phyloP scores from a whole-genome alignment of 2,329 filamentous ascomycete genomes.

The Fusarium nelsonii region DNA sequence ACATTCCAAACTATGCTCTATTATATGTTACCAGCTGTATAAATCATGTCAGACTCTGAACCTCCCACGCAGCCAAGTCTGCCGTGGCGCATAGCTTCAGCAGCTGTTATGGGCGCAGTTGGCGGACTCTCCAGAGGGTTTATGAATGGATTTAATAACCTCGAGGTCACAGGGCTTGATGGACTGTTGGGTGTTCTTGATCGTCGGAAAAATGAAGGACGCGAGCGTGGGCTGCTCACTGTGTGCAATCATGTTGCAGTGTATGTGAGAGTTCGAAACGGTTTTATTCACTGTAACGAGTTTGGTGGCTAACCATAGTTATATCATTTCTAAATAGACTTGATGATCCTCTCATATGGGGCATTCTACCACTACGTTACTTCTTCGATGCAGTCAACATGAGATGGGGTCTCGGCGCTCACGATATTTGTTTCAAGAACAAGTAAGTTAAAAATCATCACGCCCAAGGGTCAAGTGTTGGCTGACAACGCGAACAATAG shows the following conservation, averaged over 20 bases:
- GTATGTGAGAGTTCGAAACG: slow-evolving; percentile 46
- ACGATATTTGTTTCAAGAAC: slow-evolving; percentile 95
- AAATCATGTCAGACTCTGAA: slow-evolving; percentile 40
- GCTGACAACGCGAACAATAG: slow-evolving; percentile 57
- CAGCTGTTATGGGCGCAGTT: slow-evolving; percentile 78
- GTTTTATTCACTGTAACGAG: background rate
- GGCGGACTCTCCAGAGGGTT: slow-evolving; percentile 79
- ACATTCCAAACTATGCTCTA: background rate
- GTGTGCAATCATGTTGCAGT: slow-evolving; percentile 62
- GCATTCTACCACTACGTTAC: slow-evolving; percentile 82
- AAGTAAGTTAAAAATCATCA: slow-evolving; percentile 64
- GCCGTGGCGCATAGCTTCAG: slow-evolving; percentile 80
- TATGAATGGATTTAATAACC: slow-evolving; percentile 77
- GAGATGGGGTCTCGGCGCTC: slow-evolving; percentile 90
- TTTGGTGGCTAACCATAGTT: slow-evolving; percentile 1
- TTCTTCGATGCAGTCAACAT: slow-evolving; percentile 78
- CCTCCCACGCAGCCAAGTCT: slow-evolving; percentile 64
- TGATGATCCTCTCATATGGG: slow-evolving; percentile 96
- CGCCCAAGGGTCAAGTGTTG: background rate
- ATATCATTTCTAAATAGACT: slow-evolving; percentile 66
- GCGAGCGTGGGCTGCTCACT: slow-evolving; percentile 84
- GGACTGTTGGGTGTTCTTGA: slow-evolving; percentile 82
- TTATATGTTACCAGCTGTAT: background rate
- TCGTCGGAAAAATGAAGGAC: slow-evolving; percentile 71
- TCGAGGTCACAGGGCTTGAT: slow-evolving; percentile 82